Base-by-base conservation (phyloP, 768 basidiomycete species). In the Amanita muscaria region DNA sequence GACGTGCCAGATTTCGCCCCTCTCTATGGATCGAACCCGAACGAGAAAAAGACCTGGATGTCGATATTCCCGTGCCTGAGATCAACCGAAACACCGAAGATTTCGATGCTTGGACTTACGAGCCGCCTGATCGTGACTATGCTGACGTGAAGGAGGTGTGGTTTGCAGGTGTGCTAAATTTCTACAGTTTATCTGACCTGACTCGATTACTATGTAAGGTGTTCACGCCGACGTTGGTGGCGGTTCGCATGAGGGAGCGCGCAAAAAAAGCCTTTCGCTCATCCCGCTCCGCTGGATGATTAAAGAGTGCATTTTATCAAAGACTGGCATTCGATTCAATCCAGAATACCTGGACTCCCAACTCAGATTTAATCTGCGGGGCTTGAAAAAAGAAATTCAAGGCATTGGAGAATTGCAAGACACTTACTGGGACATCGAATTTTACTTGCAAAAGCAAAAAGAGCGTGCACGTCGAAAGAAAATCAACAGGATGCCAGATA, bases 261-360 rank as follows among this genome's bases (percentile, higher is more conserved):
- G 21, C 0, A 59, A 61, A 2, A 58, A 75, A 37, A 65, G 66
- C 4, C 70, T 80, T 1, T 69, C 77, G 0, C 67, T 72, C 42
- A 74, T 79, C 33, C 56, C 78, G 3, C 66, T 81, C 2, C 68
- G 70, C 2, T 81, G 84, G 84, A 83, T 87, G 81, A 62, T 87
- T 23, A 74, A 81, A 25, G 76, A 85, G 52, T 77, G 73, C 52
- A 79, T 83, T 68, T 68, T 68, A 44, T 57, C 73, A 4, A 62
- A 77, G 0, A 68, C 77, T 0, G 80, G 79, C 0, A 80, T 84
- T 34, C 63, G 80, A 52, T 84, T 83, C 59, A 59, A 83, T 53
- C 69, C 74, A 14, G 80, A 84, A 48, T 83, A 87, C 27, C 50
- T 82, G 23, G 55, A 59, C 76, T 5, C 43, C 80, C 34, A 15